Base-by-base conservation (phyloP, 768 basidiomycete genomes). In the Pleurotus cornucopiae region DNA sequence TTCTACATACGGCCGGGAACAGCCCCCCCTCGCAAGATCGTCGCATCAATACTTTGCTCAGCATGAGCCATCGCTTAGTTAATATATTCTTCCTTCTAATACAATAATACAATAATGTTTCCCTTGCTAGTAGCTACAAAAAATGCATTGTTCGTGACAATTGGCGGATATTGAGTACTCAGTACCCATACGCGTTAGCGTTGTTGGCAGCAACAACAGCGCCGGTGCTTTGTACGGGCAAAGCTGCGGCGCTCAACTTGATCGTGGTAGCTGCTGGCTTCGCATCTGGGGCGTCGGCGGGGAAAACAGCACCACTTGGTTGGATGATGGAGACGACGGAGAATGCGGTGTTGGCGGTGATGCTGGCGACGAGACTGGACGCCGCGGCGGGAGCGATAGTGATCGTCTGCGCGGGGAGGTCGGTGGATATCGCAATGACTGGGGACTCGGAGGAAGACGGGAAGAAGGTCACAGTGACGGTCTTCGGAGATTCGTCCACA, bases 321-420 rank as follows among this genome's bases (percentile, higher is more conserved):
- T 25, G 41, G 48, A 49, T 30, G 59, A 48, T n/a, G 30, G 54
- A 44, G 13, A 53, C 44, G 48, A 47, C 37, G 26, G 55, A 16
- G 56, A 34, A 55, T 45, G 47, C 45, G 16, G 64, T 64, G 23
- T 60, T 57, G 34, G 69, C 69, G n/a, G 67, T 58, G 23, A 77
- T 60, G 56, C 72, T 74, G 1, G 76, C 66, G 13, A 80, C 61
- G 18, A 78, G 58, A 45, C 68, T 71, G 14, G 73, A 68, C 3
- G 77, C 80, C 26, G 76, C 70, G 11, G 72, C 60, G 6, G 79
- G 77, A 23, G 70, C 66, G 43, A 83, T 63, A 1, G 77, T 79
- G 23, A 69, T 67, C 0, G 79, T 82, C 18, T 69, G 65, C 14
- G 74, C 60, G 3, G 66, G 51, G 40, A 76, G 64, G 6, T 59